Conservation (phyloP, 306 rosid genomes). For the Dalbergia cultrata region DNA sequence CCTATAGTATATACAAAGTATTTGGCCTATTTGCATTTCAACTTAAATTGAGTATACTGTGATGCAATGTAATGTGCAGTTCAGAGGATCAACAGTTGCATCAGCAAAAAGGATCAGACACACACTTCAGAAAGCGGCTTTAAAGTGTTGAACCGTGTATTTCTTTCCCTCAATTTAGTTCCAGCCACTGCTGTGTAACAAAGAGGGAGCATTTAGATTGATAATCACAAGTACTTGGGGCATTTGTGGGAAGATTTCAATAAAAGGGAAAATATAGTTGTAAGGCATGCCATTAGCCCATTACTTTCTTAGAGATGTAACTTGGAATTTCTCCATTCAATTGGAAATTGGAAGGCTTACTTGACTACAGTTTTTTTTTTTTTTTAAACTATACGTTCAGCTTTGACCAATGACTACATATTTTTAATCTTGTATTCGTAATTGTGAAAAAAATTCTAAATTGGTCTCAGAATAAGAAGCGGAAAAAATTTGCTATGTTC, state of each 20-base stretch:
- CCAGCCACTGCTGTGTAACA: conserved; percentile 26
- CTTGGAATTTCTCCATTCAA: conserved; percentile 34
- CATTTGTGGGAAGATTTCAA: conserved; percentile 27
- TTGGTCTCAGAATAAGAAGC: too few species aligned
- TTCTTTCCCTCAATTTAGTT: conserved; percentile 2
- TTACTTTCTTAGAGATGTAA: conserved; percentile 30
- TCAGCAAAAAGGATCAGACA: conserved; percentile 53
- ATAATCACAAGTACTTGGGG: conserved; percentile 21
- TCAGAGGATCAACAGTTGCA: conserved; percentile 47
- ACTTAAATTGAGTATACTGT: conserved; percentile 1
- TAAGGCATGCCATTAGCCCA: conserved; percentile 16
- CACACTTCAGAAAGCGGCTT: conserved; percentile 49
- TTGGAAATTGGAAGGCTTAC: conserved; percentile 39
- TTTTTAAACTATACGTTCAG: too few species aligned
- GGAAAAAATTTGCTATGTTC: too few species aligned
- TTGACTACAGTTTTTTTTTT: conserved; percentile 30
- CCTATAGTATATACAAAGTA: not conserved
- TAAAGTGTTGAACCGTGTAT: conserved; percentile 44
- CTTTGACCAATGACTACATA: too few species aligned
- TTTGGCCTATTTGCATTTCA: not conserved
- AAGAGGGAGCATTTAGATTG: not conserved
- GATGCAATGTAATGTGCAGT: conserved; percentile 39
- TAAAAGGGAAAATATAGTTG: conserved; percentile 12
- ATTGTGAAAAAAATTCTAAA: too few species aligned
- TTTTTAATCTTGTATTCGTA: not conserved